Evolutionary conservation across 2,329 filamentous ascomycete genomes (phyloP).

Genomic region (Cryphonectria naterciae): DNA sequence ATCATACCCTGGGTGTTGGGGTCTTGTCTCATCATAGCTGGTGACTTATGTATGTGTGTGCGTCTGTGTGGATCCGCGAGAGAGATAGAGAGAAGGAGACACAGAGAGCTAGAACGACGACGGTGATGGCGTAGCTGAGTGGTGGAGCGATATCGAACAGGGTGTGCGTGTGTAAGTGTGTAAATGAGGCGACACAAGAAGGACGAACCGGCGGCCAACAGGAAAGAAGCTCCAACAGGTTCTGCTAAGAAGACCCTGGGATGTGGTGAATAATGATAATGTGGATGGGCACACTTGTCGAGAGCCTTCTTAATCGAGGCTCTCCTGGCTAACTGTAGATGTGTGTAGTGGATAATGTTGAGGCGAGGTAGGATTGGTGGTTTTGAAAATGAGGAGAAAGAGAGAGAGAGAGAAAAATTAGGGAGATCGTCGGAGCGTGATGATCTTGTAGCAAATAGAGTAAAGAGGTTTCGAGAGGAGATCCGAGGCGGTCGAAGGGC

Average conservation of each 20-base stretch:
- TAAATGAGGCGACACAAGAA: neutral
- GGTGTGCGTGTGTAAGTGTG: neutral
- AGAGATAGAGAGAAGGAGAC: neutral
- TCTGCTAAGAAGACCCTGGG: neutral
- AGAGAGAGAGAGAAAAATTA: neutral
- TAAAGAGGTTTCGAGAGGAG: neutral
- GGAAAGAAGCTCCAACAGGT: neutral
- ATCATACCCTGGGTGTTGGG: neutral
- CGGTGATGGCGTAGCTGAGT: neutral
- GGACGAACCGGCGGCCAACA: neutral
- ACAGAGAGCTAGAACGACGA: neutral
- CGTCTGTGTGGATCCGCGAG: neutral
- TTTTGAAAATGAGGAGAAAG: neutral
- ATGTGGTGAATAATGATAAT: neutral
- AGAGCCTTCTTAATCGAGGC: neutral
- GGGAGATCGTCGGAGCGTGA: neutral
- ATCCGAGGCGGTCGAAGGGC: neutral
- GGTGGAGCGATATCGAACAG: neutral
- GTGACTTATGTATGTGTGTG: neutral
- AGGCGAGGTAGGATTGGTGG: neutral
- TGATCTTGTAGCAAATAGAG: conserved; percentile 1
- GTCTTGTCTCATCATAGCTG: conserved; percentile 22
- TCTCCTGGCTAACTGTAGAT: neutral
- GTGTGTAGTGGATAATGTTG: neutral
- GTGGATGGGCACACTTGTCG: neutral